Percentiles rank a stretch among this genome's conserved stretches.
Conservation (phyloP, 306 rosid genomes). For the Neltuma alba region DNA sequence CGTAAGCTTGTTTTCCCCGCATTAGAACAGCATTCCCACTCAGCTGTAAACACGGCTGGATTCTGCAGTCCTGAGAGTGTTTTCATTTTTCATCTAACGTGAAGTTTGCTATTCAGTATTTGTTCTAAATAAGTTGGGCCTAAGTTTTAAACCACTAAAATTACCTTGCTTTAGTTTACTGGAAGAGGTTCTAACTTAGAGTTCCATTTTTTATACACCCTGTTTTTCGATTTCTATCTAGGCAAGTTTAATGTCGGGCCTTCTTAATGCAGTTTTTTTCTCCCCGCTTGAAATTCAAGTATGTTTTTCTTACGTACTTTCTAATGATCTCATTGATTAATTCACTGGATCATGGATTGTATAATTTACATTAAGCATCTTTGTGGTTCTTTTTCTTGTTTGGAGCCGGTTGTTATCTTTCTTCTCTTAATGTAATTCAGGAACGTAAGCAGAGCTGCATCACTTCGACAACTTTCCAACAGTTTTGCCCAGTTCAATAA, state of each 20-base stretch:
- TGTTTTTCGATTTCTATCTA: neutral
- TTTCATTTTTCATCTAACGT: conserved; percentile 22
- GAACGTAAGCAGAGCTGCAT: conserved; percentile 74
- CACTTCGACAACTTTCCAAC: conserved; percentile 84
- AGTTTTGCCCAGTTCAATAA: conserved; percentile 89
- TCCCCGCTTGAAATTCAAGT: conserved; percentile 17
- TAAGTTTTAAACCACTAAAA: conserved; percentile 1
- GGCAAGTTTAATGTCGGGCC: neutral
- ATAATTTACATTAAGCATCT: conserved; percentile 27
- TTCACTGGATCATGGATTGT: neutral
- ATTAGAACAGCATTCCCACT: neutral
- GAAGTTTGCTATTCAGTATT: conserved; percentile 20
- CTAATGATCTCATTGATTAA: conserved; percentile 24
- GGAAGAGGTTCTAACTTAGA: neutral
- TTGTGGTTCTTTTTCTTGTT: conserved; percentile 16
- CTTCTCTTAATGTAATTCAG: conserved; percentile 51
- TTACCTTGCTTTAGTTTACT: conserved; percentile 1
- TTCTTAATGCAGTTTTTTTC: conserved; percentile 23
- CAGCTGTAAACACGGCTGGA: conserved; percentile 12
- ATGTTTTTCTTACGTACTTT: conserved; percentile 8
- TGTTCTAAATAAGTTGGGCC: conserved; percentile 17
- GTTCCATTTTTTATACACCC: neutral
- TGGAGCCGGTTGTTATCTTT: conserved; percentile 30
- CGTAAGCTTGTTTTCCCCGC: neutral
- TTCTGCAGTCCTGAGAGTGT: neutral